These are phyloP conservation scores for Colletotrichum abscissum DNA, from an alignment of 2,329 filamentous ascomycete genomes.

Conservation along the genomic window DNA sequence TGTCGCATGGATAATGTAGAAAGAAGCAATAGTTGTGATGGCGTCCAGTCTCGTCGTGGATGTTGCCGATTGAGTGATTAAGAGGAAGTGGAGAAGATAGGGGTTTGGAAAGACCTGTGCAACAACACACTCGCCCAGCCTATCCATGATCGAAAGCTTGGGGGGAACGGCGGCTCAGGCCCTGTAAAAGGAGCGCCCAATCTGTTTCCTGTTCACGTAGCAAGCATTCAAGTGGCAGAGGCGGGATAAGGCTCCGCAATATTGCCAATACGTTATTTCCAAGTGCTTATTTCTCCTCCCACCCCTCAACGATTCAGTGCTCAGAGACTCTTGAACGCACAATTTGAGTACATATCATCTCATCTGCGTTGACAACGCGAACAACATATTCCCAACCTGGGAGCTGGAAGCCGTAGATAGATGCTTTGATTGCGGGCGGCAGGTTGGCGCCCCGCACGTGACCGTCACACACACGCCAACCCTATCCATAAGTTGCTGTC, in stretches of 20 bases:
- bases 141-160: not conserved
- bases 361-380: no score
- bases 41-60: constrained; percentile 24
- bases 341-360: no score
- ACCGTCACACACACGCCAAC: not conserved
- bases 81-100: not conserved
- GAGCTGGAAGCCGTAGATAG: no score
- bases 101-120: not conserved
- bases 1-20: constrained; percentile 32
- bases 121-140: not conserved
- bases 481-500: not conserved
- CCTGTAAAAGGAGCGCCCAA: not conserved
- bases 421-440: no score
- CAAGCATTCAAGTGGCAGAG: not conserved
- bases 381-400: no score
- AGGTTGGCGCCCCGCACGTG: constrained; percentile 6
- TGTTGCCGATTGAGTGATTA: constrained; percentile 23
- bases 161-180: not conserved
- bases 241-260: not conserved
- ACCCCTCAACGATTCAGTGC: no score
- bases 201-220: not conserved
- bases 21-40: constrained; percentile 24
- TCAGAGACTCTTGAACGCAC: no score
- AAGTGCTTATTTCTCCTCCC: no score
- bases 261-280: no score